These are phyloP conservation scores for Papiliotrema terrestris DNA, from an alignment of 1,284 basidiomycete species.

Conservation along the genomic window DNA sequence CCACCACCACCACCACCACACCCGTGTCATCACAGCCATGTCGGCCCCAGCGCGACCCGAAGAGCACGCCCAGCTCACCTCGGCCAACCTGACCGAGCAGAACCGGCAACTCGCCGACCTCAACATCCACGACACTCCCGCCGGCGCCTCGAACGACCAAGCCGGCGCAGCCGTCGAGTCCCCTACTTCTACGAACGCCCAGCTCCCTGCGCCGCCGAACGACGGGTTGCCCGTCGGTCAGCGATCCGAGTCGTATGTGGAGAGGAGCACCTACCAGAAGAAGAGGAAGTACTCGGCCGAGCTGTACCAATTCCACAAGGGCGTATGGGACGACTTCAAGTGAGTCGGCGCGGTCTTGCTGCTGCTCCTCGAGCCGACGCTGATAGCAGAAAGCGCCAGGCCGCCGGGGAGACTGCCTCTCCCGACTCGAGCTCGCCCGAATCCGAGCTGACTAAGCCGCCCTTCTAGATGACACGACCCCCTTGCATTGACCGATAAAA, in stretches of 20 bases:
- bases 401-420: not conserved
- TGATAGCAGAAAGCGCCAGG: not conserved
- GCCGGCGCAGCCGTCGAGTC: not conserved
- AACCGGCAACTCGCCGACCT: not conserved
- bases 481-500: not conserved
- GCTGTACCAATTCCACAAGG: slow-evolving; percentile 3
- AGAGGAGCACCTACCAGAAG: not conserved
- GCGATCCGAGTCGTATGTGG: not conserved
- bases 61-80: not conserved
- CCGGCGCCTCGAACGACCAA: not conserved
- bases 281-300: slow-evolving; percentile 6
- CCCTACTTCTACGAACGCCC: not conserved
- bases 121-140: not conserved
- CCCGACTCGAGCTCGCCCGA: not conserved
- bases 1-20: not conserved
- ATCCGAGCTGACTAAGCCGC: not conserved
- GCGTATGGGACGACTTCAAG: not conserved
- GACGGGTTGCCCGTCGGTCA: not conserved
- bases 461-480: not conserved
- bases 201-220: not conserved
- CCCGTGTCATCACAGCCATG: not conserved
- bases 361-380: not conserved
- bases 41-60: not conserved
- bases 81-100: not conserved
- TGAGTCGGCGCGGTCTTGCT: not conserved